Conservation (phyloP, 495 filamentous ascomycete genomes). For the Xylaria bambusicola region DNA sequence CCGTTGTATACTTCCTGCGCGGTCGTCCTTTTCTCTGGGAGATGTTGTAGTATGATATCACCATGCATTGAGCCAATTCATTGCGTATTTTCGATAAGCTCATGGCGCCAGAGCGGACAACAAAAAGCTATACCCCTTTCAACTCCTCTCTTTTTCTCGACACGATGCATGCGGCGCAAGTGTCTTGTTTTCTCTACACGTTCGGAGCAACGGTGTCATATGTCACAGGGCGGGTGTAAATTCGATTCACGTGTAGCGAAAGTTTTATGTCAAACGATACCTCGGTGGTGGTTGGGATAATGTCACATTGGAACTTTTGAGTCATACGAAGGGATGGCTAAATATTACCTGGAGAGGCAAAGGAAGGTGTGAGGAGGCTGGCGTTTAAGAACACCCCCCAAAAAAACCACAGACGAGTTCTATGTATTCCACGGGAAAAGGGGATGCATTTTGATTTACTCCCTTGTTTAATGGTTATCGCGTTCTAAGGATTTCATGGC, state of each 20-base stretch:
- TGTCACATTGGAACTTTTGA: not conserved
- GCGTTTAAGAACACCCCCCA: not conserved
- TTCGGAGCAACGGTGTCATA: conserved; percentile 1
- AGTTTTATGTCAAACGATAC: conserved; percentile 13
- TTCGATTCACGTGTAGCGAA: conserved; percentile 7
- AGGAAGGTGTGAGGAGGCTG: not conserved
- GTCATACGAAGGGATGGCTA: not conserved
- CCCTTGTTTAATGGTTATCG: not conserved
- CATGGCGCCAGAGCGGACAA: not conserved
- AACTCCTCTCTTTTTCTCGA: not conserved
- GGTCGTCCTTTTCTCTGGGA: not conserved
- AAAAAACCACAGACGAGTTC: too few species aligned
- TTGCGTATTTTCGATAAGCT: not conserved
- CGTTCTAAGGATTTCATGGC: not conserved
- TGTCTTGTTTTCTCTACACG: conserved; percentile 4
- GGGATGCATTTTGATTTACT: not conserved
- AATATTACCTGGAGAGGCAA: conserved; percentile 2
- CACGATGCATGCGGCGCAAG: conserved; percentile 10
- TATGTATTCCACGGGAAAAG: not conserved
- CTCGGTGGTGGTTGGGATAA: not conserved
- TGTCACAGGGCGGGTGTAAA: not conserved
- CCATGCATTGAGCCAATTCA: not conserved
- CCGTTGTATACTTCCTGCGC: not conserved
- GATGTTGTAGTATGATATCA: conserved; percentile 1
- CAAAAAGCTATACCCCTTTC: not conserved